A percentile compares a stretch with the other conserved stretches of the same genome.
phyloP scores from a whole-genome alignment of 805 yeast species.

The Zygosaccharomyces siamensis region DNA sequence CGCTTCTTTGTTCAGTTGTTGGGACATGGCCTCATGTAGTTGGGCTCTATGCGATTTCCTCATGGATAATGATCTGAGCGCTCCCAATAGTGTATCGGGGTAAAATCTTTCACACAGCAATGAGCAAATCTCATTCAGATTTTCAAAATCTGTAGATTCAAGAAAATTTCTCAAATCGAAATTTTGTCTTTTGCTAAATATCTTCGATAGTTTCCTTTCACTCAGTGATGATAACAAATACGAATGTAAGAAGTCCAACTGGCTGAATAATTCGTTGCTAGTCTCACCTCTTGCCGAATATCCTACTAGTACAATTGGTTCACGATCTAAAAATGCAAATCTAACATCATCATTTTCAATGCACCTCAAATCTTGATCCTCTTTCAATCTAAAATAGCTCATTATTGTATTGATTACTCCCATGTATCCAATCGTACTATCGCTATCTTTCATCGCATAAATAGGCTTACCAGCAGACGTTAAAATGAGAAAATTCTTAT shows the following conservation, averaged over 20 bases:
- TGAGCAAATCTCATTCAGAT: conserved; percentile 58
- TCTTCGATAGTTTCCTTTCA: conserved; percentile 66
- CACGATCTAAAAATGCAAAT: conserved; percentile 55
- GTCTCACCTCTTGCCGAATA: conserved; percentile 55
- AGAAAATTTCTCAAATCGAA: conserved; percentile 75
- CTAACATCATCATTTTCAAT: conserved; percentile 35
- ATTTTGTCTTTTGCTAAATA: conserved; percentile 66
- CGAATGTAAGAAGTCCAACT: conserved; percentile 67
- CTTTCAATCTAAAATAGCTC: conserved; percentile 53
- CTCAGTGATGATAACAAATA: conserved; percentile 79
- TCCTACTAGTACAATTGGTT: conserved; percentile 72
- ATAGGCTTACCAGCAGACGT: conserved; percentile 88
- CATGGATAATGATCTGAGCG: conserved; percentile 59
- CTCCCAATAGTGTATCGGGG: conserved; percentile 59
- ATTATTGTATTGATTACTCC: conserved; percentile 79
- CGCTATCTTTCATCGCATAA: conserved; percentile 70
- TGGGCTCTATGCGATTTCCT: conserved; percentile 52
- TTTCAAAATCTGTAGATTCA: conserved; percentile 68
- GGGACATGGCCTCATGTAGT: conserved; percentile 35
- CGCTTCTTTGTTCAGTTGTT: conserved; percentile 21
- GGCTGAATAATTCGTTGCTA: conserved; percentile 49
- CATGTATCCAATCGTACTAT: conserved; percentile 64
- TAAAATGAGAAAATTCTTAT: conserved; percentile 71
- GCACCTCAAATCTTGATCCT: conserved; percentile 38
- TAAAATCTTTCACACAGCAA: conserved; percentile 47